Evolutionary conservation across 768 basidiomycete species (phyloP), one percentile per base, ranked within the genome.

Genomic region (Agaricus bisporus): DNA sequence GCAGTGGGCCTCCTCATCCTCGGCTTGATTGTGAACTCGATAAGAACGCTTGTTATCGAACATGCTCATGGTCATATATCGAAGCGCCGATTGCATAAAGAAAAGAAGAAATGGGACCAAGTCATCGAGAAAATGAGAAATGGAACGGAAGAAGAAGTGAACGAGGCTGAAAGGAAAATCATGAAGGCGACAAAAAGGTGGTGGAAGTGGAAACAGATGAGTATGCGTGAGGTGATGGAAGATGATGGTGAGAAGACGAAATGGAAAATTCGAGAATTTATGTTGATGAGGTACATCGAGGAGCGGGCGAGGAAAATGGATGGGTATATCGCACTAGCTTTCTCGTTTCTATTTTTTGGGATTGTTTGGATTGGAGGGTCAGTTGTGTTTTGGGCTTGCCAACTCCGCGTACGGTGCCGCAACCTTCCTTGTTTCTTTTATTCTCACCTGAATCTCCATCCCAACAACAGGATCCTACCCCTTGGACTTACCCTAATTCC

Each of bases 351-450:
- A 1, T 58, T 68, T 44, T 57, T 68, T 5, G 61, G 64, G 1
- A 66, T 66, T 41, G 62, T 71, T 6, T 71, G 71, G 70, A 66
- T 70, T 39, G 64, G 66, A 4, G 74, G 74, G 5, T 66, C 72
- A 0, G 48, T 73, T 22, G 63, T 70, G 7, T 73, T 74, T 55
- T 71, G 66, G 66, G 61, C 64, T 22, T 58, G 65, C 9, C 70
- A 71, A 59, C 55, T 63, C 14, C 36, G 26, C 5, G 50, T 51
- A 36, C 49, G 73, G 70, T 38, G 10, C 61, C 35, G 44, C 17
- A 8, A 15, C 41, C 18, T 38, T 38, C 26, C 26, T 14, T 26
- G 9, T 26, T n/a, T 7, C 35, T 37, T 7, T 49, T n/a, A n/a
- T 14, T 2, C 7, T 44, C 22, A 35, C n/a, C 26, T 41, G 12